phyloP scores from a whole-genome alignment of 306 rosid genomes.

The Pterocarpus macrocarpus region DNA sequence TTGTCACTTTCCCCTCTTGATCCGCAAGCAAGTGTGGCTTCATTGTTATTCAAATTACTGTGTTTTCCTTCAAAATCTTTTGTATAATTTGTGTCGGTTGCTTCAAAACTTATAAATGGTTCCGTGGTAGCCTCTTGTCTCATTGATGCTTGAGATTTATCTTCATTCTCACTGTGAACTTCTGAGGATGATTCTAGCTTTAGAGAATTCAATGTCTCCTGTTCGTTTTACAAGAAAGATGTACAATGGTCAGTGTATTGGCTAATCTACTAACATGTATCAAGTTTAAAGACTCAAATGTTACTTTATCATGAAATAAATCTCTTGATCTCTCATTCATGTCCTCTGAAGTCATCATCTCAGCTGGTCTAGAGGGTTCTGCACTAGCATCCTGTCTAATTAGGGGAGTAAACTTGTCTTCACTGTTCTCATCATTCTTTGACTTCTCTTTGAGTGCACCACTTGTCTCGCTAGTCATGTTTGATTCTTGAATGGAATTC shows the following conservation, averaged over 20 bases:
- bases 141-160: neutral
- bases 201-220: conserved; percentile 45
- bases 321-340: conserved; percentile 25
- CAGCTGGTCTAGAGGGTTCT: neutral
- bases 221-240: conserved; percentile 28
- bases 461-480: conserved; percentile 9
- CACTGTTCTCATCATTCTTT: conserved; percentile 30
- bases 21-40: neutral
- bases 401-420: conserved; percentile 12
- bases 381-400: conserved; percentile 8
- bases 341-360: conserved; percentile 16
- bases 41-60: conserved; percentile 4
- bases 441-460: conserved; percentile 23
- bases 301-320: conserved; percentile 25
- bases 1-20: neutral
- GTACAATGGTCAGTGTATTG: neutral
- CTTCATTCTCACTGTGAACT: conserved; percentile 36
- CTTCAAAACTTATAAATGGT: conserved; percentile 26
- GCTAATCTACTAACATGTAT: neutral
- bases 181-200: conserved; percentile 41
- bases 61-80: conserved; percentile 31
- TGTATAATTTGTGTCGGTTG: conserved; percentile 4
- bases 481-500: conserved; percentile 43
- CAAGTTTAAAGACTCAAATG: conserved; percentile 22
- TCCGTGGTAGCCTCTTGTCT: conserved; percentile 24